Evolutionary conservation across 176 grass and related monocot species (phyloP), one percentile per base, ranked within the genome.

Genomic region (sorghum (Sorghum bicolor)): DNA sequence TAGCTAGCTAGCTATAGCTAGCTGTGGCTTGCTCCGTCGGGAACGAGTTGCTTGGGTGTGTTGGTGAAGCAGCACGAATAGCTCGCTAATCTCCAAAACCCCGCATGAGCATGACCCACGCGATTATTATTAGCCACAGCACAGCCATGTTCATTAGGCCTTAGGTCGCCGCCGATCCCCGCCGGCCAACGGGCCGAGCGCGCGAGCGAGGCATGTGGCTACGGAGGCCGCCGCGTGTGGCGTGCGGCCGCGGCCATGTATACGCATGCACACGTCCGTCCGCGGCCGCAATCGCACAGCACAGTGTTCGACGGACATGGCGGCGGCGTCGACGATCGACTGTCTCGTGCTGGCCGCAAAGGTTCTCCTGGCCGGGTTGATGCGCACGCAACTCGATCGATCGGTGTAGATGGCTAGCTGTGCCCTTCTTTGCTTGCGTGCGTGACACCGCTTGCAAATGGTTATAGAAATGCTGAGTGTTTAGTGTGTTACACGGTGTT

Each of bases 1-100:
- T 14, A 5, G 17, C 2, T 67, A 4, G 53, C 33, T 25, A 7
- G 10, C 30, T 19, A 22, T 19, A 22, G 10, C 1, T 66, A 2
- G 64, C 26, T 33, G 52, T 86, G 14, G 83, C 72, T 89, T 86
- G 78, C 48, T 39, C 58, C 47, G 67, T 12, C 10, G 84, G 88
- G 67, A 83, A 74, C 71, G 84, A 83, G 80, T 90, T 90, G 88
- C 88, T 86, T 90, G 15, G 67, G 88, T 83, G 88, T 86, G 84
- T 90, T 74, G 84, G 67, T 83, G 88, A 86, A 86, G 88, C 84
- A 24, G 58, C 22, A 6, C 29, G 64, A 39, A 68, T 67, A 19
- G 39, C 66, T 65, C 36, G 58, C 74, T 86, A 75, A 32, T 83
- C 22, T 86, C 83, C 73, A 78, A 78, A 60, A 82, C 10, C 32